A percentile compares a stretch with the other conserved stretches of the same genome.
These are phyloP conservation scores for Metarhizium sp. DNA, from an alignment of 2,329 filamentous ascomycete genomes.

Conservation along the genomic window DNA sequence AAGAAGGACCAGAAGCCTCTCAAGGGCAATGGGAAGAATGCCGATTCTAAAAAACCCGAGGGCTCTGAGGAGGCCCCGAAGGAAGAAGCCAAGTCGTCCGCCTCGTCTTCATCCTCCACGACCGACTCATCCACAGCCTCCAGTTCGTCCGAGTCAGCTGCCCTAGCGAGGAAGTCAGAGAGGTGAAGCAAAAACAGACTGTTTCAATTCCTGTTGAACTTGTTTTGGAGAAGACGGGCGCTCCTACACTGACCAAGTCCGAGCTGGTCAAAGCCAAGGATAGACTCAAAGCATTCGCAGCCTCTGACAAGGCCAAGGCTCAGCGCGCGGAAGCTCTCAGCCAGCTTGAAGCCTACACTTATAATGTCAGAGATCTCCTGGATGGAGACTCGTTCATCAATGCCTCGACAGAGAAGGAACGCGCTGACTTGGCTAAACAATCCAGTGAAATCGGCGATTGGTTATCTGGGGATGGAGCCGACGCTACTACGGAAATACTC, in stretches of 20 bases:
- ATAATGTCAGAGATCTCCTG: constrained; percentile 75
- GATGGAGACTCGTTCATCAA: constrained; percentile 66
- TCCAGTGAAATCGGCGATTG: constrained; percentile 70
- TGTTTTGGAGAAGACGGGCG: constrained; percentile 38
- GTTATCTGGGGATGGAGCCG: constrained; percentile 78
- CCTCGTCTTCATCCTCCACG: constrained; percentile 1
- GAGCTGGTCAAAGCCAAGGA: constrained; percentile 48
- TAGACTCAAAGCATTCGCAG: constrained; percentile 74
- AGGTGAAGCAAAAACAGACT: constrained; percentile 51
- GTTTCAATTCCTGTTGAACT: constrained; percentile 44
- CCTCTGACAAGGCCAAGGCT: constrained; percentile 69
- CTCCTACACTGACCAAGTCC: constrained; percentile 37
- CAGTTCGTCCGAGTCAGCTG: constrained; percentile 31
- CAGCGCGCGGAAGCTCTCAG: constrained; percentile 82
- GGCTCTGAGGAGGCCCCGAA: constrained; percentile 31
- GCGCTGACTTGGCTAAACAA: constrained; percentile 56
- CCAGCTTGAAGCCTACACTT: constrained; percentile 87
- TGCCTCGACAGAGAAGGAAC: constrained; percentile 59
- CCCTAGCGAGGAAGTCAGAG: constrained; percentile 36
- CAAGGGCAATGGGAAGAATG: constrained; percentile 51
- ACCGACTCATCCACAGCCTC: constrained; percentile 18
- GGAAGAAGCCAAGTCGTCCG: constrained; percentile 25
- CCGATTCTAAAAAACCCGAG: constrained; percentile 23
- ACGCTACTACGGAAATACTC: constrained; percentile 66
- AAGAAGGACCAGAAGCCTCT: constrained; percentile 77